Conservation (phyloP, 2,329 filamentous ascomycete genomes). For the Pezicula radicicola region DNA sequence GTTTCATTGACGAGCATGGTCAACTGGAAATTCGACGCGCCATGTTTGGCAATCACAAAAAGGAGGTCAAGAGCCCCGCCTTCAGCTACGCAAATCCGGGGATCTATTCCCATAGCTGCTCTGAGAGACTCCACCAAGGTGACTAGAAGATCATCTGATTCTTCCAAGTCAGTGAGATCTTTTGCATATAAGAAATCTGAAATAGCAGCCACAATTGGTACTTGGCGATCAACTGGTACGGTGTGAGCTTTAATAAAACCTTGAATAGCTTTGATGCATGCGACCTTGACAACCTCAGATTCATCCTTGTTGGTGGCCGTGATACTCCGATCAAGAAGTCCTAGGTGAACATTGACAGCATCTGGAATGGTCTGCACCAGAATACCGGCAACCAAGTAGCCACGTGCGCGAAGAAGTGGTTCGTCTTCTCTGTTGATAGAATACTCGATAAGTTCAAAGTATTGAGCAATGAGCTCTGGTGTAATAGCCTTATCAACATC, state of each 20-base stretch:
- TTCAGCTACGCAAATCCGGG: conserved; percentile 67
- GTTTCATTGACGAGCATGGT: conserved; percentile 84
- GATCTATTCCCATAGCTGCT: conserved; percentile 77
- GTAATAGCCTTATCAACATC: conserved; percentile 73
- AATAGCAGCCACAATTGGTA: conserved; percentile 55
- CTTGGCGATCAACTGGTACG: conserved; percentile 54
- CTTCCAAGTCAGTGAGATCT: conserved; percentile 78
- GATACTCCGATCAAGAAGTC: conserved; percentile 70
- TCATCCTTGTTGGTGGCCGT: conserved; percentile 72
- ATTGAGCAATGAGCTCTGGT: conserved; percentile 65
- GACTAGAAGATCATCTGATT: conserved; percentile 88
- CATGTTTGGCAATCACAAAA: conserved; percentile 85
- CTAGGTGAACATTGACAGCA: conserved; percentile 45
- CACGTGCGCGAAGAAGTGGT: conserved; percentile 78
- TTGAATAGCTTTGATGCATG: conserved; percentile 85
- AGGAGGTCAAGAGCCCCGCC: conserved; percentile 77
- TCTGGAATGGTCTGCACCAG: conserved; percentile 64
- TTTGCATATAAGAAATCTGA: conserved; percentile 74
- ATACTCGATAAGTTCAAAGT: conserved; percentile 77
- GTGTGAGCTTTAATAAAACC: conserved; percentile 52
- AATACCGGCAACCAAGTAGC: conserved; percentile 80
- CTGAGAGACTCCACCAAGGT: conserved; percentile 85
- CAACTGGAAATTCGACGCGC: conserved; percentile 87
- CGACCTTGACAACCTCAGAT: conserved; percentile 86
- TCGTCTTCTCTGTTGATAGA: conserved; percentile 68